Evolutionary conservation across 2,329 filamentous ascomycete genomes (phyloP).

Genomic region (Fusarium penzigii): DNA sequence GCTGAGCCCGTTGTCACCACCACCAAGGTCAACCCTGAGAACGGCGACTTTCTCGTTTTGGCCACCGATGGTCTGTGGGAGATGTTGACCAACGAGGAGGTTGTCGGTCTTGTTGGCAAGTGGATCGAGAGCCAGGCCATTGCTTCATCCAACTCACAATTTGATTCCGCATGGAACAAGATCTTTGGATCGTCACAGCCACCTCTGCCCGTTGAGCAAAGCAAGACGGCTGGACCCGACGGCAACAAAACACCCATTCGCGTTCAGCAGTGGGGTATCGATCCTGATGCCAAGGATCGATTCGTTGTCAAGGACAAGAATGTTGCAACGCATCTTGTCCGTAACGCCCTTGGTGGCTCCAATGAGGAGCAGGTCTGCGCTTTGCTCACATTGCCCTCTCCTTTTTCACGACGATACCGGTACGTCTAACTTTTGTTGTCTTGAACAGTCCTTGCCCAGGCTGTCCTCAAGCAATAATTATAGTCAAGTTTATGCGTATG

Average conservation of each 20-base stretch:
- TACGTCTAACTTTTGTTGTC: slow-evolving; percentile 36
- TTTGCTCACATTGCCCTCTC: slow-evolving; percentile 85
- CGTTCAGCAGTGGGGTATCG: slow-evolving; percentile 86
- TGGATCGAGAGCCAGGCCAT: slow-evolving; percentile 83
- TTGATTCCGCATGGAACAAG: slow-evolving; percentile 69
- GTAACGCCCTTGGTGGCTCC: slow-evolving; percentile 91
- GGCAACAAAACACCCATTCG: slow-evolving; percentile 88
- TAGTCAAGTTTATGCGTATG: background rate
- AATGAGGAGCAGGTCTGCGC: slow-evolving; percentile 94
- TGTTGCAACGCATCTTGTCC: slow-evolving; percentile 89
- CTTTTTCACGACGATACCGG: slow-evolving; percentile 90
- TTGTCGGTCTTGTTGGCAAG: slow-evolving; percentile 91
- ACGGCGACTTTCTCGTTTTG: slow-evolving; percentile 93
- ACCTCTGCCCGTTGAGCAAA: slow-evolving; percentile 75
- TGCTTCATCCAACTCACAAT: slow-evolving; percentile 59
- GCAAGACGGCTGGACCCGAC: slow-evolving; percentile 47
- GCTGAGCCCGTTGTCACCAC: slow-evolving; percentile 94
- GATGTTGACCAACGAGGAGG: slow-evolving; percentile 98
- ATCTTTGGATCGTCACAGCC: slow-evolving; percentile 54
- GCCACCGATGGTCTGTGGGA: slow-evolving; percentile 98
- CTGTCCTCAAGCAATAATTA: too few relatives aligned
- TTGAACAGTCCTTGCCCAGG: too few relatives aligned
- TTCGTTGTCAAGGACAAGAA: slow-evolving; percentile 96
- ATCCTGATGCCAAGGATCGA: slow-evolving; percentile 70
- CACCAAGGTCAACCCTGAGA: slow-evolving; percentile 84